phyloP scores from a whole-genome alignment of 495 filamentous ascomycete genomes.

The Neurospora sp. region DNA sequence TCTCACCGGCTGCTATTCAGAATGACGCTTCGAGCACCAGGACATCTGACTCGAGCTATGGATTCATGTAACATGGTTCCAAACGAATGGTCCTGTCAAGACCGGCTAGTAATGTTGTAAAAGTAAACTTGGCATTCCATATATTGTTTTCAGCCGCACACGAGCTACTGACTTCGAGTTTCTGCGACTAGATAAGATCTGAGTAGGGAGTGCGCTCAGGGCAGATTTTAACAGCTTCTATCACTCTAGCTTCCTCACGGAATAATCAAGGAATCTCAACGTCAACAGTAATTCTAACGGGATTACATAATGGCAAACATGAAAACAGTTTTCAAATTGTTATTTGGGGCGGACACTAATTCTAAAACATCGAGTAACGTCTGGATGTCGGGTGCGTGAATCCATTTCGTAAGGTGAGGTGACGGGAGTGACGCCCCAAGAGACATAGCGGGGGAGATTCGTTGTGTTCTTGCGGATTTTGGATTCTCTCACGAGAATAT shows the following conservation, averaged over 20 bases:
- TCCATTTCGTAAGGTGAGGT: not conserved
- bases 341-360: not conserved
- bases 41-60: slow-evolving; percentile 56
- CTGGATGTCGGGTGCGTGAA: not conserved
- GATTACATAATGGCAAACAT: not conserved
- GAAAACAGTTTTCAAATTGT: not conserved
- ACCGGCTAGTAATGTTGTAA: not conserved
- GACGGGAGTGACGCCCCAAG: not conserved
- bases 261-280: not conserved
- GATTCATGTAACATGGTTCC: not conserved
- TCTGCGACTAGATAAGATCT: not conserved
- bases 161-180: not conserved
- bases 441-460: not conserved
- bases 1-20: slow-evolving; percentile 62
- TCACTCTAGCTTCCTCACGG: not conserved
- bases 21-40: slow-evolving; percentile 88
- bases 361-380: not conserved
- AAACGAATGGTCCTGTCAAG: not conserved
- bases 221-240: not conserved
- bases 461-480: not conserved
- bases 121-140: not conserved
- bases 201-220: not conserved
- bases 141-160: not conserved
- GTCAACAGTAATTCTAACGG: not conserved
- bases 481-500: not conserved